Percentiles rank a stretch among this genome's conserved stretches.
Conservation (phyloP, 345 rosid genomes). For the Linum lewisii region DNA sequence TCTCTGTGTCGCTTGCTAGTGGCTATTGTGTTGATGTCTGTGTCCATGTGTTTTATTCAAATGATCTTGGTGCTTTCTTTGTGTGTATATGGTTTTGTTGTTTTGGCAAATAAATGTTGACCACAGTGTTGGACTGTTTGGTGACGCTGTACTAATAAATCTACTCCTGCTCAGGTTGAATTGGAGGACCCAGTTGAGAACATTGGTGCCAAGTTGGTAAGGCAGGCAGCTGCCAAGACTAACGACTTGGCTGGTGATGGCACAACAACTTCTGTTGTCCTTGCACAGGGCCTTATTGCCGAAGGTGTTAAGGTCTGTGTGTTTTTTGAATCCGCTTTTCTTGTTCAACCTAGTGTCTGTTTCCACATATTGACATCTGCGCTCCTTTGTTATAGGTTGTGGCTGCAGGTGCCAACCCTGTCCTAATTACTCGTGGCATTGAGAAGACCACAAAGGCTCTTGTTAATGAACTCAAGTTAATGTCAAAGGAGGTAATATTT, state of each 20-base stretch:
- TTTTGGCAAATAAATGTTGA: too few relatives aligned
- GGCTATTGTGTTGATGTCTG: too few relatives aligned
- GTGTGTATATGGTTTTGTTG: too few relatives aligned
- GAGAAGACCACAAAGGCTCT: constrained; percentile 88
- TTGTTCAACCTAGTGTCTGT: neutral
- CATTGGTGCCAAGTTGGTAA: constrained; percentile 90
- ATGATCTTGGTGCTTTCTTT: too few relatives aligned
- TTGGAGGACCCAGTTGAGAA: constrained; percentile 98
- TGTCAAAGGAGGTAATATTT: constrained; percentile 74
- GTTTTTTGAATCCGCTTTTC: neutral
- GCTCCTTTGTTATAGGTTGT: constrained; percentile 48
- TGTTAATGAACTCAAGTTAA: constrained; percentile 61
- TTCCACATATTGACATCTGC: neutral
- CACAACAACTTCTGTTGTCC: constrained; percentile 97
- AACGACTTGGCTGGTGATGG: constrained; percentile 99
- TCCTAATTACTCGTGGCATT: constrained; percentile 86
- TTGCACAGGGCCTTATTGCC: constrained; percentile 92
- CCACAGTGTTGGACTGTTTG: too few relatives aligned
- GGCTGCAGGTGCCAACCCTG: constrained; percentile 99
- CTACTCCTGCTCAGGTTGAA: constrained; percentile 48
- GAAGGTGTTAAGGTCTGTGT: constrained; percentile 86
- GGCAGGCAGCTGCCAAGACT: constrained; percentile 97
- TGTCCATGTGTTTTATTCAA: too few relatives aligned
- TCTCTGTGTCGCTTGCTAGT: neutral
- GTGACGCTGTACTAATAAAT: too few relatives aligned